These are phyloP conservation scores for Aspergillus uvarum DNA, from an alignment of 2,329 filamentous ascomycete genomes.

Conservation along the genomic window DNA sequence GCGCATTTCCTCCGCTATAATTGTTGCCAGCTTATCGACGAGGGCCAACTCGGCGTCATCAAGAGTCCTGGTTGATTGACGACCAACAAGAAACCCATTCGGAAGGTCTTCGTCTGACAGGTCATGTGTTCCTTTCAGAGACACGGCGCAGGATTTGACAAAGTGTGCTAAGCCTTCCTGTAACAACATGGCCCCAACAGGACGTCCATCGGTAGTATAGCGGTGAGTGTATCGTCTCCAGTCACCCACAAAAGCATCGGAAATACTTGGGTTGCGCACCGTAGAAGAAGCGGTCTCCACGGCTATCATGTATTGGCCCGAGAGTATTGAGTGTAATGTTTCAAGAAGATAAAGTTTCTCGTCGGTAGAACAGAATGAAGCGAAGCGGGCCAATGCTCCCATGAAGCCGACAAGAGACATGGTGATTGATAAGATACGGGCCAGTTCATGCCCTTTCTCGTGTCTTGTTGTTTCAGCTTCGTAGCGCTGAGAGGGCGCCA, in stretches of 20 bases:
- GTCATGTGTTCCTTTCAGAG: conserved; percentile 63
- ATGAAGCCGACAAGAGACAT: conserved; percentile 89
- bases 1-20: conserved; percentile 79
- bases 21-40: conserved; percentile 62
- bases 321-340: conserved; percentile 70
- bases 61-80: conserved; percentile 47
- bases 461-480: conserved; percentile 51
- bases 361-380: conserved; percentile 75
- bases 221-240: conserved; percentile 86
- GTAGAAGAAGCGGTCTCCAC: conserved; percentile 89
- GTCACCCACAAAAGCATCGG: conserved; percentile 68
- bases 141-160: conserved; percentile 73
- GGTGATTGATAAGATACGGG: conserved; percentile 71
- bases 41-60: conserved; percentile 43
- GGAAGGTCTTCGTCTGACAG: conserved; percentile 66
- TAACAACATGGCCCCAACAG: conserved; percentile 85
- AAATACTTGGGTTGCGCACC: conserved; percentile 73
- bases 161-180: conserved; percentile 87
- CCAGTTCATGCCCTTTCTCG: conserved; percentile 55
- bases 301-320: conserved; percentile 79
- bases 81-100: conserved; percentile 67
- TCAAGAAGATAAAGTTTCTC: conserved; percentile 74
- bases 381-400: conserved; percentile 73
- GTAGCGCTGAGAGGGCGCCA: conserved; percentile 57
- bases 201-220: conserved; percentile 75